phyloP scores from a whole-genome alignment of 148 eudicot species.

The Mesembryanthemum crystallinum region DNA sequence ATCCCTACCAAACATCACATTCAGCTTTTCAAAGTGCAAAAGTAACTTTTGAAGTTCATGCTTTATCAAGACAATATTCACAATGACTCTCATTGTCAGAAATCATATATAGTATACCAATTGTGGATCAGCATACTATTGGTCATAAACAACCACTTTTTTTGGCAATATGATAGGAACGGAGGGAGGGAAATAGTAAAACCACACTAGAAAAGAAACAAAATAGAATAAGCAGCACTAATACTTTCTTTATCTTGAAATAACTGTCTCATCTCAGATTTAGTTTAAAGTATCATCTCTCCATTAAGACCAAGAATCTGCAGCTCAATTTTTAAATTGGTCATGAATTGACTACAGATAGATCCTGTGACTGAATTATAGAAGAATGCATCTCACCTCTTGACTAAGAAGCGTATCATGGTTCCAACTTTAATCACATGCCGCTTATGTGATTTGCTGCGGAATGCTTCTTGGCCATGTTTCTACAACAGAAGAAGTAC shows the following conservation, averaged over 20 bases:
- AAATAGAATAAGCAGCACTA: not conserved
- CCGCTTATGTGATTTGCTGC: slow-evolving; percentile 53
- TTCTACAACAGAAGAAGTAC: slow-evolving; percentile 42
- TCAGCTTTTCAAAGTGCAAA: not conserved
- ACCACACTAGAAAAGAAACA: not conserved
- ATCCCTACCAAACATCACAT: not conserved
- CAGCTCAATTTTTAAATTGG: not conserved
- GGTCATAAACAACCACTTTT: not conserved
- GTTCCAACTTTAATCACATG: slow-evolving; percentile 73
- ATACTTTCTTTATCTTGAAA: not conserved
- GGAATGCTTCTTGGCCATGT: slow-evolving; percentile 51
- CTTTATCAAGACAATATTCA: too few species aligned
- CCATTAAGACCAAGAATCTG: not conserved
- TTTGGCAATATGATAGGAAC: not conserved
- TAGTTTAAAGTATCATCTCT: not conserved
- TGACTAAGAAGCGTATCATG: slow-evolving; percentile 61
- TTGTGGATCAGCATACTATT: too few species aligned
- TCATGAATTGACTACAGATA: not conserved
- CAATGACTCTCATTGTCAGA: too few species aligned
- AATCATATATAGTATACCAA: too few species aligned
- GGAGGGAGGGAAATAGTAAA: not conserved
- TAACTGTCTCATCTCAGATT: not conserved
- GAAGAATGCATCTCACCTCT: slow-evolving; percentile 46
- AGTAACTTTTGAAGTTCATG: not conserved
- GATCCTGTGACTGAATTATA: not conserved